These are phyloP conservation scores for Gossypium australe DNA, from an alignment of 345 rosid species.

Conservation along the genomic window DNA sequence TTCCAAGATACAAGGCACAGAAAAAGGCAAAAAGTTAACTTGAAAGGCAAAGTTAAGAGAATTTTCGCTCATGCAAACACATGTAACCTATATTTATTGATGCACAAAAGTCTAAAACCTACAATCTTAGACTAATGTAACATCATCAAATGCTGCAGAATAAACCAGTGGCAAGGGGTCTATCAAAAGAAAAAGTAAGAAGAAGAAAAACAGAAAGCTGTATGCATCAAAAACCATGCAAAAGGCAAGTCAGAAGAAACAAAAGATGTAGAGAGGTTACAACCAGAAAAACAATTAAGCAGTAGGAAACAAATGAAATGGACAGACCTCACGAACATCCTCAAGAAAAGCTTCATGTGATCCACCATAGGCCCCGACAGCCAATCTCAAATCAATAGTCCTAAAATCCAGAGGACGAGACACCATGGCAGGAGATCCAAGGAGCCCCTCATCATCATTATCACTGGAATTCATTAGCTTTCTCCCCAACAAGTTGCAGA, in stretches of 20 bases:
- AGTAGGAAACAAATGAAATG: neutral
- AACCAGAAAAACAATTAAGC: slow-evolving; percentile 1
- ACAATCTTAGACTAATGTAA: neutral
- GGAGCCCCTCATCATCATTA: slow-evolving; percentile 92
- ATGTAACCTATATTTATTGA: neutral
- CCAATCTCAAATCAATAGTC: slow-evolving; percentile 93
- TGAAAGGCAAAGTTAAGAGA: neutral
- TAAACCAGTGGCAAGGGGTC: neutral
- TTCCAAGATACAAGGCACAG: neutral
- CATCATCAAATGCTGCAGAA: slow-evolving; percentile 3
- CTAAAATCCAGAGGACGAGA: slow-evolving; percentile 94
- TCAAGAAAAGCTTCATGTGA: slow-evolving; percentile 87
- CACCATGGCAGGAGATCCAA: slow-evolving; percentile 95
- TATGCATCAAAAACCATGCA: neutral
- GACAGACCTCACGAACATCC: slow-evolving; percentile 88
- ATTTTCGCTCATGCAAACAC: neutral
- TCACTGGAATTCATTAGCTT: slow-evolving; percentile 60
- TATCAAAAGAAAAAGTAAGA: neutral
- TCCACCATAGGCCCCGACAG: slow-evolving; percentile 78
- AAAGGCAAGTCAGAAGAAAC: neutral
- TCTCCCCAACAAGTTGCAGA: slow-evolving; percentile 86
- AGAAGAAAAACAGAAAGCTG: neutral
- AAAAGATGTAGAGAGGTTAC: slow-evolving; percentile 1
- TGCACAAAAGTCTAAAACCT: slow-evolving; percentile 2
- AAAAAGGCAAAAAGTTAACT: neutral